Percentiles rank a stretch among this genome's conserved stretches.
These are phyloP conservation scores for Cadophora malorum DNA, from an alignment of 2,329 filamentous ascomycete species.

Conservation along the genomic window DNA sequence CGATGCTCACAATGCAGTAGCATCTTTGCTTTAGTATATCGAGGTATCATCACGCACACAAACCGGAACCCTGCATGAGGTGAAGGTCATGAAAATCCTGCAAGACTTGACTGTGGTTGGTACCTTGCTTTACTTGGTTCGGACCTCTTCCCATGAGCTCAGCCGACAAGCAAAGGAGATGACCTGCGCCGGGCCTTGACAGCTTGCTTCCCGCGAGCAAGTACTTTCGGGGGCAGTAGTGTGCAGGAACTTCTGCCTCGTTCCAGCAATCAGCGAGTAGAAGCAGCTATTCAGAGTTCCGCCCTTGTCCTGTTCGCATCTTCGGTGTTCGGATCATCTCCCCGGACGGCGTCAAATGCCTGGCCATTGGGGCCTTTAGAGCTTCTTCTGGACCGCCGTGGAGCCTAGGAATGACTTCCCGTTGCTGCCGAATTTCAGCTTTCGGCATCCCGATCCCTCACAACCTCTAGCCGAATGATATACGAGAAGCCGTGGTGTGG, in stretches of 20 bases:
- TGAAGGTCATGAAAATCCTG: neutral
- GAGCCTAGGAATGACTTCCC: neutral
- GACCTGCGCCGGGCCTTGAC: neutral
- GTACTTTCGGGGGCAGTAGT: constrained; percentile 11
- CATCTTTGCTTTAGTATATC: neutral
- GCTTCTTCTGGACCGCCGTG: neutral
- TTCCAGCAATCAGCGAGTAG: constrained; percentile 15
- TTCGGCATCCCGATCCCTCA: constrained; percentile 11
- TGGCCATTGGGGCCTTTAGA: neutral
- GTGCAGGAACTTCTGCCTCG: neutral
- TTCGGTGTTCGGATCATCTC: neutral
- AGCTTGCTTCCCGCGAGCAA: constrained; percentile 2
- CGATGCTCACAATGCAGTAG: constrained; percentile 3
- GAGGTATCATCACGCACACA: constrained; percentile 23
- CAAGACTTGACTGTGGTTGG: neutral
- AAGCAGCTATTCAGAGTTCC: neutral
- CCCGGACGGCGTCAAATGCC: neutral
- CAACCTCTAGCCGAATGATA: neutral
- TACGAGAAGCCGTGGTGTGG: constrained; percentile 5
- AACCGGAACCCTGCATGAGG: constrained; percentile 24
- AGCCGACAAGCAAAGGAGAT: neutral
- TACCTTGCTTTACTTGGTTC: constrained; percentile 7
- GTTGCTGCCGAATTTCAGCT: neutral
- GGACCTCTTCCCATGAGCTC: constrained; percentile 1
- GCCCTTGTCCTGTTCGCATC: neutral